These are phyloP conservation scores for Nannochloropsis oceanica DNA, from an alignment of 108 stramenopile genomes.

Conservation along the genomic window DNA sequence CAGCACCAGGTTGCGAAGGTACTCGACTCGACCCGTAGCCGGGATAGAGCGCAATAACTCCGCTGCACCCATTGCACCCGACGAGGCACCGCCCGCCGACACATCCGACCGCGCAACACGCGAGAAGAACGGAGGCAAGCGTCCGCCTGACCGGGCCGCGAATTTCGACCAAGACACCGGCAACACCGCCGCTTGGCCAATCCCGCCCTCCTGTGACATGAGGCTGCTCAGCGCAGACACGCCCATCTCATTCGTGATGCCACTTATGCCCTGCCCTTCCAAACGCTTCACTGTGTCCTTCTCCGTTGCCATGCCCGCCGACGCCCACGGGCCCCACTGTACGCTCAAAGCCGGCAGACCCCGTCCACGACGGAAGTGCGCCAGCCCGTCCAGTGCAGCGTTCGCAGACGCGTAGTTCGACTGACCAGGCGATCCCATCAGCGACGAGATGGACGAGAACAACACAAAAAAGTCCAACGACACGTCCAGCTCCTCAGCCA, in stretches of 20 bases:
- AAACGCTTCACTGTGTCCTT: not conserved
- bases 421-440: conserved; percentile 9
- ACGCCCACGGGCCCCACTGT: conserved; percentile 12
- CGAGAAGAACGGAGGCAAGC: not conserved
- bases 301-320: not conserved
- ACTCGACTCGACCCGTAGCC: not conserved
- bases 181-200: not conserved
- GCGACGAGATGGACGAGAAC: conserved; percentile 5
- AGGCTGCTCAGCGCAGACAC: not conserved
- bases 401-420: conserved; percentile 15
- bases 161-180: not conserved
- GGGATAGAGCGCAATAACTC: not conserved
- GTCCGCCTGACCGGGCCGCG: not conserved
- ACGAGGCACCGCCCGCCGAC: not conserved
- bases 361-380: not conserved
- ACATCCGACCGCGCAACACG: not conserved
- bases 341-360: conserved; percentile 1
- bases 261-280: not conserved
- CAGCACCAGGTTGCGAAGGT: not conserved
- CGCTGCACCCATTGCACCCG: not conserved
- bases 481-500: not conserved
- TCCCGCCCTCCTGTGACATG: not conserved
- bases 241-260: not conserved
- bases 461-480: conserved; percentile 10
- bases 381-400: conserved; percentile 15